These are phyloP conservation scores for Yamadazyma diospyri DNA, from an alignment of 1,139 yeast genomes.

Conservation along the genomic window DNA sequence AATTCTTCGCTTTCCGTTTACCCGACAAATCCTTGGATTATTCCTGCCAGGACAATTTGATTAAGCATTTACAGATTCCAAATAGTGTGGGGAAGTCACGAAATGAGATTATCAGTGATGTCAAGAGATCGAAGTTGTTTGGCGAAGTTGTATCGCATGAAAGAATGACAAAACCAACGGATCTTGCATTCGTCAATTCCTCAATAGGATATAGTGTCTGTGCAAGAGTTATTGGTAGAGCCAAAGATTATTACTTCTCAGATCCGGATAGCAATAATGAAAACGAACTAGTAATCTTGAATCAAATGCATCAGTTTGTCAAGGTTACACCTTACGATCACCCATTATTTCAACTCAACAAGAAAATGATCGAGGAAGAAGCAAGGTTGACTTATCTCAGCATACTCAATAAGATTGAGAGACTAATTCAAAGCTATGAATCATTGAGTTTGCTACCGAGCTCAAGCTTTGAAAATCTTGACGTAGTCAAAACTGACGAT, in stretches of 20 bases:
- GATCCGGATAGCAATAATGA: slow-evolving; percentile 8
- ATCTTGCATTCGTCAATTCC: slow-evolving; percentile 30
- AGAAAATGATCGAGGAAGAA: slow-evolving; percentile 32
- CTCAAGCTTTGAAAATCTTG: slow-evolving; percentile 4
- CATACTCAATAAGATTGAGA: slow-evolving; percentile 25
- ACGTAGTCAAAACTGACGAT: slow-evolving; percentile 4
- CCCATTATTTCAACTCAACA: slow-evolving; percentile 25
- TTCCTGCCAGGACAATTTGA: slow-evolving; percentile 34
- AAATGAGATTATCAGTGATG: slow-evolving; percentile 24
- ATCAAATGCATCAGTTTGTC: slow-evolving; percentile 29
- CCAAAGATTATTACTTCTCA: slow-evolving; percentile 22
- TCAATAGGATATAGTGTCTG: slow-evolving; percentile 34
- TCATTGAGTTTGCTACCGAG: slow-evolving; percentile 13
- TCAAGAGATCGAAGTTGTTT: neutral
- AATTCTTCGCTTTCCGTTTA: slow-evolving; percentile 36
- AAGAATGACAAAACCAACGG: slow-evolving; percentile 19
- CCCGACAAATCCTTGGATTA: slow-evolving; percentile 38
- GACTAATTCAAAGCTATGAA: slow-evolving; percentile 23
- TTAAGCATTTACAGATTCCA: slow-evolving; percentile 35
- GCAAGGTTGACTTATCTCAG: slow-evolving; percentile 27
- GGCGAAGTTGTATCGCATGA: slow-evolving; percentile 2
- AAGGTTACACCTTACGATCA: slow-evolving; percentile 25
- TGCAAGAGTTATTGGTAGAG: slow-evolving; percentile 36
- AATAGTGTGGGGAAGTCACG: slow-evolving; percentile 33
- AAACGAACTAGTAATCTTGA: slow-evolving; percentile 37